phyloP scores from a whole-genome alignment of 1,284 basidiomycete genomes.

The Inonotus obliquus region DNA sequence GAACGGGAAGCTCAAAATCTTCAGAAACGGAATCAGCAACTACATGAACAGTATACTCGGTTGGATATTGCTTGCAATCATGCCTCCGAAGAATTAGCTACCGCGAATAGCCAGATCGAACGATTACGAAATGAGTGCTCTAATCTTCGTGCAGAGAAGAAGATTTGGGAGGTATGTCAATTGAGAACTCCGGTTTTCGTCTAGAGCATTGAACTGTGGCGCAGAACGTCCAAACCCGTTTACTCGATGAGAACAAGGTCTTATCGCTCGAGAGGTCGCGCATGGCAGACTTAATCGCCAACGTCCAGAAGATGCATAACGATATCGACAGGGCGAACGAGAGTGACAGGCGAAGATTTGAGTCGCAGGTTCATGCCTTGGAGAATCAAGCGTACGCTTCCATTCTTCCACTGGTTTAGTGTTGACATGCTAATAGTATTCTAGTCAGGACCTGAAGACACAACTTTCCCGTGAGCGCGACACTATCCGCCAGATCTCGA shows the following conservation, averaged over 20 bases:
- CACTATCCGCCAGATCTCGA: conserved; percentile 58
- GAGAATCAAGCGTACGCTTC: conserved; percentile 69
- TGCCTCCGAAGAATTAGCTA: conserved; percentile 57
- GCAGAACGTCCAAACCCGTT: conserved; percentile 69
- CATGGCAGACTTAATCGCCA: conserved; percentile 81
- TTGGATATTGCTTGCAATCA: conserved; percentile 63
- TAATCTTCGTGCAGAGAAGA: conserved; percentile 86
- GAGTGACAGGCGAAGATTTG: conserved; percentile 76
- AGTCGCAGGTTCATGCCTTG: conserved; percentile 74
- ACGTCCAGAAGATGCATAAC: conserved; percentile 84
- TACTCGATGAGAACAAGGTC: conserved; percentile 81
- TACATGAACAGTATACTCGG: conserved; percentile 63
- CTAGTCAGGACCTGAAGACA: conserved; percentile 66
- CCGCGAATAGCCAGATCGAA: conserved; percentile 56
- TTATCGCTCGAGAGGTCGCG: conserved; percentile 79
- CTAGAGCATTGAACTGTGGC: conserved; percentile 6
- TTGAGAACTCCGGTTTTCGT: neutral
- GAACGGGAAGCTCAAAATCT: conserved; percentile 58
- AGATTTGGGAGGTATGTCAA: conserved; percentile 77
- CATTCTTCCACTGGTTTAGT: neutral
- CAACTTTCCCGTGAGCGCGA: conserved; percentile 83
- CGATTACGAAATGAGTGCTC: conserved; percentile 80
- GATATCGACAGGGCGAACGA: conserved; percentile 81
- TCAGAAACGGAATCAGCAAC: conserved; percentile 58
- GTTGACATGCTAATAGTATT: conserved; percentile 7